These are phyloP conservation scores for Apiospora aurea DNA, from an alignment of 2,329 filamentous ascomycete genomes.

Conservation along the genomic window DNA sequence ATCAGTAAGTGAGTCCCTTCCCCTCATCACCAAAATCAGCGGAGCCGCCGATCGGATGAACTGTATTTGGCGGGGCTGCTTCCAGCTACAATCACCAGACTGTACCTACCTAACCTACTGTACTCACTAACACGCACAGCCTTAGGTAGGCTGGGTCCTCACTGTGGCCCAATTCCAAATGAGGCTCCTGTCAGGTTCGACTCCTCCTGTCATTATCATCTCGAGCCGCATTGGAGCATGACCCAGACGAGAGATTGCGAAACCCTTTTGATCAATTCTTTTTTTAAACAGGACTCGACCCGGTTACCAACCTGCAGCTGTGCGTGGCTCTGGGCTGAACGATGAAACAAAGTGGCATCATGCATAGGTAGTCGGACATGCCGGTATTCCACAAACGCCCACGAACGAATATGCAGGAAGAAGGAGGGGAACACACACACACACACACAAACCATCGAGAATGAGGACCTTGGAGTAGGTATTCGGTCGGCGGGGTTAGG, in stretches of 20 bases:
- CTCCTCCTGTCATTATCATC: not conserved
- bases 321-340: not conserved
- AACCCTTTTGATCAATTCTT: not conserved
- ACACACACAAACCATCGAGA: too few species aligned
- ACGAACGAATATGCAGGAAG: not conserved
- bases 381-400: not conserved
- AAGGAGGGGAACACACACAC: too few species aligned
- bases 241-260: not conserved
- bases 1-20: not conserved
- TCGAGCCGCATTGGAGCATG: not conserved
- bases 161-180: not conserved
- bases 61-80: slow-evolving; percentile 10
- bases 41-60: slow-evolving; percentile 13
- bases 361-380: slow-evolving; percentile 9
- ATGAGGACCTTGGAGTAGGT: too few species aligned
- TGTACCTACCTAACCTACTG: too few species aligned
- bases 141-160: not conserved
- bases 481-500: too few species aligned
- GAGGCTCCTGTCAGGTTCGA: not conserved
- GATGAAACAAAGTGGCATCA: not conserved
- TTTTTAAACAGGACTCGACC: not conserved
- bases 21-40: not conserved
- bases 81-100: too few species aligned
- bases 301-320: not conserved
- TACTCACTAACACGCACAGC: not conserved